phyloP scores from a whole-genome alignment of 2,329 filamentous ascomycete species.

The Knufia fluminis region DNA sequence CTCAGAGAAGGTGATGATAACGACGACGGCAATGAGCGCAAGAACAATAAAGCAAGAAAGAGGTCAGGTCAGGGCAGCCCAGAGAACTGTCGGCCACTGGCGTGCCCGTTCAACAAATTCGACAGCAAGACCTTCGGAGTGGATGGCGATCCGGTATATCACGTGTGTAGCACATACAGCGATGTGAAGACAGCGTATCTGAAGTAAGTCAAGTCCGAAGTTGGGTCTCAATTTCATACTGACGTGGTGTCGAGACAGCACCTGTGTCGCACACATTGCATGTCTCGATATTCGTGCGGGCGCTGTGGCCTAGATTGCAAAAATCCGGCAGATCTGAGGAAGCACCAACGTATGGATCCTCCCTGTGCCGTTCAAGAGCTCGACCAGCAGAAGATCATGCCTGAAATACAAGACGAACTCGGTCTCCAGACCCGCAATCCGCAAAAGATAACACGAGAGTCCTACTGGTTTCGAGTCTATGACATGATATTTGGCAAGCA shows the following conservation, averaged over 20 bases:
- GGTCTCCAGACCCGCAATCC: conserved; percentile 7
- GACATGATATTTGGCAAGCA: conserved; percentile 6
- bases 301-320: conserved; percentile 5
- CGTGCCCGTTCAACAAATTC: conserved; percentile 12
- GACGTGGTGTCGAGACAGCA: conserved; percentile 6
- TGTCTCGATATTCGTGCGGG: conserved; percentile 5
- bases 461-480: conserved; percentile 10
- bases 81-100: conserved; percentile 5
- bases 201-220: conserved; percentile 6
- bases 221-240: neutral
- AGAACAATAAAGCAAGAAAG: neutral
- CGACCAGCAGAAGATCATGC: conserved; percentile 9
- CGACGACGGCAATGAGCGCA: conserved; percentile 4
- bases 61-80: neutral
- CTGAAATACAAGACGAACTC: conserved; percentile 7
- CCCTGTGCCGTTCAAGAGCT: conserved; percentile 6
- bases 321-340: neutral
- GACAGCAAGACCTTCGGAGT: conserved; percentile 8
- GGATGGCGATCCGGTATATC: conserved; percentile 7
- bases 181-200: conserved; percentile 9
- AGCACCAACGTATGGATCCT: conserved; percentile 2
- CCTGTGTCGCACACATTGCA: conserved; percentile 8
- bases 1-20: neutral
- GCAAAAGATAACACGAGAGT: conserved; percentile 1
- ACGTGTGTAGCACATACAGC: conserved; percentile 9